These are phyloP conservation scores for Globisporangium middletonii DNA, from an alignment of 352 stramenopile genomes.

Conservation along the genomic window DNA sequence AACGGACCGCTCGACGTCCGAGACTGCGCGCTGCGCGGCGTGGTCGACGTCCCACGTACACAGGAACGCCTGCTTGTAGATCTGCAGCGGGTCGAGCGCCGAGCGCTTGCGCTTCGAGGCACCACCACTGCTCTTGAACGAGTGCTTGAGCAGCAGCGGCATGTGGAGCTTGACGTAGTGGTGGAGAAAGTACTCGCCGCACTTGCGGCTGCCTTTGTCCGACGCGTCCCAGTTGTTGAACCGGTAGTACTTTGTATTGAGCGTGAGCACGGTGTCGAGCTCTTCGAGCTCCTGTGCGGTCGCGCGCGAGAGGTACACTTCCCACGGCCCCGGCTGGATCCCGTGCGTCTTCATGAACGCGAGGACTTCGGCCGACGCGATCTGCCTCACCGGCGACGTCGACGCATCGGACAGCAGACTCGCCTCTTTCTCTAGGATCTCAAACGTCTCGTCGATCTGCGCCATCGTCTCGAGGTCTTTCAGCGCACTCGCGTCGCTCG, in stretches of 20 bases:
- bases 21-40: constrained; percentile 57
- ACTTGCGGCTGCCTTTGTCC: constrained; percentile 59
- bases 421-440: constrained; percentile 55
- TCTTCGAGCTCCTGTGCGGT: constrained; percentile 65
- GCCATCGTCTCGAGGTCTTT: constrained; percentile 36
- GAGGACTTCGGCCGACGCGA: constrained; percentile 53
- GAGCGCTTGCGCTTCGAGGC: constrained; percentile 41
- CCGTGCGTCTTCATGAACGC: constrained; percentile 75
- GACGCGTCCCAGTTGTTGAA: constrained; percentile 72
- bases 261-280: constrained; percentile 48
- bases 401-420: constrained; percentile 51
- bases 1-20: constrained; percentile 60
- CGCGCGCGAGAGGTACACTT: constrained; percentile 69
- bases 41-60: constrained; percentile 81
- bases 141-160: constrained; percentile 59
- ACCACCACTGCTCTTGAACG: constrained; percentile 25
- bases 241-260: constrained; percentile 74
- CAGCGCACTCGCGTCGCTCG: constrained; percentile 20
- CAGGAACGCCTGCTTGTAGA: constrained; percentile 75
- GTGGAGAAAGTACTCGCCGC: constrained; percentile 77
- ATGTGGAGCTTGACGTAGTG: constrained; percentile 82
- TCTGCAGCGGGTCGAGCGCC: constrained; percentile 41
- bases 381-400: constrained; percentile 60
- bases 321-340: constrained; percentile 74
- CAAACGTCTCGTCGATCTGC: constrained; percentile 53